Conservation (phyloP, 2,329 filamentous ascomycete species). For the Aureobasidium musti region DNA sequence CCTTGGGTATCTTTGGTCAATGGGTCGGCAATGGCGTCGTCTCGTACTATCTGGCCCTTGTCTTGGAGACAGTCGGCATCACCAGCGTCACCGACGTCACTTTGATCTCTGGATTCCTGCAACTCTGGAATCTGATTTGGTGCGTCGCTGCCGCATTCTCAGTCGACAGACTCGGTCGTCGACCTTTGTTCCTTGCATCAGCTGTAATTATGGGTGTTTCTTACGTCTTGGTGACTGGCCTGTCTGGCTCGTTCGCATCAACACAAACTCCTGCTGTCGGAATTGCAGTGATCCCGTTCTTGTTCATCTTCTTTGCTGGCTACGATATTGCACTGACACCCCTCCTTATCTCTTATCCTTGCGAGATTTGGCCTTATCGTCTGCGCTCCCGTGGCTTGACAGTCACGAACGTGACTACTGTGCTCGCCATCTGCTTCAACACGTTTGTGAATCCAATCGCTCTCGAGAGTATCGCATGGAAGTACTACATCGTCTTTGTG, state of each 20-base stretch:
- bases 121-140: constrained; percentile 46
- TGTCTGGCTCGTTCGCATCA: constrained; percentile 43
- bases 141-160: constrained; percentile 45
- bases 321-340: constrained; percentile 45
- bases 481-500: constrained; percentile 54
- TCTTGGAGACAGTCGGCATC: constrained; percentile 43
- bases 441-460: constrained; percentile 58
- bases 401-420: background rate
- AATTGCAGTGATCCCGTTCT: constrained; percentile 46
- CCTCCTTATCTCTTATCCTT: constrained; percentile 14
- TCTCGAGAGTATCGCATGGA: constrained; percentile 47
- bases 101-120: constrained; percentile 35
- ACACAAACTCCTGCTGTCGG: constrained; percentile 40
- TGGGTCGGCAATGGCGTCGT: constrained; percentile 47
- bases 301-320: constrained; percentile 49
- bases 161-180: constrained; percentile 48
- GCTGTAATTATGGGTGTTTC: constrained; percentile 49
- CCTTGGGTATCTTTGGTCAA: constrained; percentile 45
- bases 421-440: constrained; percentile 57
- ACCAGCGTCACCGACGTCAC: constrained; percentile 32
- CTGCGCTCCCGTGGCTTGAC: constrained; percentile 57
- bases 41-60: constrained; percentile 39
- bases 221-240: constrained; percentile 49
- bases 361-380: constrained; percentile 59
- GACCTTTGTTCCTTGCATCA: constrained; percentile 48